Evolutionary conservation across 108 stramenopile genomes (phyloP), one percentile per base, ranked within the genome.

Genomic region (Bacterosira constricta): DNA sequence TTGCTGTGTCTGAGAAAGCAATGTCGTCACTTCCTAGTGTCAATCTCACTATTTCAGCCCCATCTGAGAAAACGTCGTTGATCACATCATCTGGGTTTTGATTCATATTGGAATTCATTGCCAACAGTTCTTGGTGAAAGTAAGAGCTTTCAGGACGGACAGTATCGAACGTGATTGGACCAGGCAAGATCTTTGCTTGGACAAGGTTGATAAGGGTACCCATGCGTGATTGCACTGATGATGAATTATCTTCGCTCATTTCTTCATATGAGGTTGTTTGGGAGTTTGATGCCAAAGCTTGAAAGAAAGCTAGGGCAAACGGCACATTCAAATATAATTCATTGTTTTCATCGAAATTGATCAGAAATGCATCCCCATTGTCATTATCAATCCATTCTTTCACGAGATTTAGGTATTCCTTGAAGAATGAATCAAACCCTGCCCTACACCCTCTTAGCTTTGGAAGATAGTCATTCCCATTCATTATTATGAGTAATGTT

Each of bases 391-490:
- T 37, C 51, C 75, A 74, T 15, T 49, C 21, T 37, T 71, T 76
- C 31, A 72, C 27, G 0, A 83, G 26, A 26, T 56, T 34, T 27
- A 83, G 34, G 58, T 90, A 90, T 18, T 50, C 36, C 1, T 70
- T 51, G 55, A 87, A 86, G 23, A 88, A 58, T 13, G 71, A 52
- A 30, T 85, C 77, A 37, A 90, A 90, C 1, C 82, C 83, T 10
- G 67, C 67, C 12, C 61, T 57, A 35, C 59, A 78, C 32, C 88
- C 90, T 55, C 83, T 65, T 38, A 93, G 31, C 47, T 87, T 88
- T 21, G 93, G 92, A 6, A 97, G 70, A 59, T 96, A 97, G 61
- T 97, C 96, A 56, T 97, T 97, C 5, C 96, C 96, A 80, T 90
- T 92, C 51, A 97, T 39, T 38, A 96, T 88, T 23, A 95, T 54